Conservation (phyloP, 2,329 filamentous ascomycete species). For the Scedosporium boydii region DNA sequence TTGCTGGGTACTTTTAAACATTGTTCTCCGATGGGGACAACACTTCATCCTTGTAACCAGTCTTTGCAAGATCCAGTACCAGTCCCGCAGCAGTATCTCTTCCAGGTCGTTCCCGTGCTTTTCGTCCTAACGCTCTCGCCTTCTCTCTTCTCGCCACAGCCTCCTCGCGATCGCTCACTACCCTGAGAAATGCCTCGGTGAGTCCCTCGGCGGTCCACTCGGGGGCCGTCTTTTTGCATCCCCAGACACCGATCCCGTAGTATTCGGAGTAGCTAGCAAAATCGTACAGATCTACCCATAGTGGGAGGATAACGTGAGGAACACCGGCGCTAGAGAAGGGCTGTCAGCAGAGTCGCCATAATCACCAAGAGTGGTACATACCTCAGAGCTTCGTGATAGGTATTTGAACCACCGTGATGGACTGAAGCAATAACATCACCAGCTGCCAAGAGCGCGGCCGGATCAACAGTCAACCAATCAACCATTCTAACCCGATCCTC, state of each 20-base stretch:
- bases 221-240: constrained; percentile 23
- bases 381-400: constrained; percentile 33
- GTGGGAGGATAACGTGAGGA: constrained; percentile 34
- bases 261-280: constrained; percentile 32
- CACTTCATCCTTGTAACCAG: background rate
- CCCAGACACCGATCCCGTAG: constrained; percentile 31
- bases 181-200: constrained; percentile 15
- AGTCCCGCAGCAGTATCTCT: constrained; percentile 8
- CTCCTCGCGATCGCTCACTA: constrained; percentile 9
- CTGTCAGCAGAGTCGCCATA: background rate
- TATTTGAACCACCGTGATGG: constrained; percentile 30
- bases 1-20: too few species aligned
- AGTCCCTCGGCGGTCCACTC: constrained; percentile 17
- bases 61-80: background rate
- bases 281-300: constrained; percentile 36
- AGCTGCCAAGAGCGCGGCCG: constrained; percentile 22
- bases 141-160: constrained; percentile 10
- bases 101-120: constrained; percentile 3
- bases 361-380: constrained; percentile 14
- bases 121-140: constrained; percentile 12
- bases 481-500: constrained; percentile 15
- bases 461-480: constrained; percentile 22
- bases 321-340: constrained; percentile 25
- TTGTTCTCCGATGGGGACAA: too few species aligned
- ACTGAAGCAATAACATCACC: constrained; percentile 24